phyloP scores from a whole-genome alignment of 257 asterid genomes.

The Ilex aquifolium region DNA sequence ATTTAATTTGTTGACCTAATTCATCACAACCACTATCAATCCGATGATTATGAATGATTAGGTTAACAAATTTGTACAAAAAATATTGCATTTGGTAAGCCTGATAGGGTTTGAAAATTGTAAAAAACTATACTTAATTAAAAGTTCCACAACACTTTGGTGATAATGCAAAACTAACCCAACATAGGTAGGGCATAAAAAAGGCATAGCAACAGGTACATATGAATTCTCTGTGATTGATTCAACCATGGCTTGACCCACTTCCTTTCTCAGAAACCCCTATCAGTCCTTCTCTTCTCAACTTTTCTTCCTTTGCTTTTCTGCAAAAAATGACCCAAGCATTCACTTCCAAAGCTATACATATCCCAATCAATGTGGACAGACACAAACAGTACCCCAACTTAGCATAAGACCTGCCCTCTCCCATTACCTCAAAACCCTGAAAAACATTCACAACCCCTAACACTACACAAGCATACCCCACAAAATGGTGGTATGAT shows the following conservation, averaged over 20 bases:
- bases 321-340: constrained; percentile 90
- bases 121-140: too few species aligned
- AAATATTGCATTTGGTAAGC: too few species aligned
- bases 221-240: too few species aligned
- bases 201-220: too few species aligned
- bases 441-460: constrained; percentile 81
- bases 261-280: constrained; percentile 56
- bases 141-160: too few species aligned
- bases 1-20: too few species aligned
- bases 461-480: constrained; percentile 73
- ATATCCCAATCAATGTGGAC: constrained; percentile 61
- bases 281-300: constrained; percentile 72
- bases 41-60: too few species aligned
- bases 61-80: too few species aligned
- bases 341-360: constrained; percentile 82
- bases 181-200: too few species aligned
- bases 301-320: constrained; percentile 73
- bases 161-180: too few species aligned
- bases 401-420: constrained; percentile 35
- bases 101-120: too few species aligned
- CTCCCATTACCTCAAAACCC: constrained; percentile 82
- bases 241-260: constrained; percentile 35
- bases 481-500: constrained; percentile 90
- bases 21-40: too few species aligned
- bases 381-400: constrained; percentile 63